Evolutionary conservation across 2,329 filamentous ascomycete species (phyloP).

Genomic region (Ophiostoma angusticollis): DNA sequence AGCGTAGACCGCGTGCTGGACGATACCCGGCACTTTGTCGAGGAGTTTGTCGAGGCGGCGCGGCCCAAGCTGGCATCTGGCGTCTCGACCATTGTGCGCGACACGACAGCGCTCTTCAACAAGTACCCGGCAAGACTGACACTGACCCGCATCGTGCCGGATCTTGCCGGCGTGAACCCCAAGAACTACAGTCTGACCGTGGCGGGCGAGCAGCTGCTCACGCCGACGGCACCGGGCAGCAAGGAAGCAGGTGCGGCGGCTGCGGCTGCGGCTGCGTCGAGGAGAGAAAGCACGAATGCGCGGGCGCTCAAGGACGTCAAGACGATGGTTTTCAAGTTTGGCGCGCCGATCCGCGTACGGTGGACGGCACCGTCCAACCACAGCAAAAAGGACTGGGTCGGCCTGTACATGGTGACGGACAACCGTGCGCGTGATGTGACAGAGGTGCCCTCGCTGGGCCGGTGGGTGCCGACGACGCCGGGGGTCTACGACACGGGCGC

Average conservation of each 20-base stretch:
- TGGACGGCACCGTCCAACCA: constrained; percentile 87
- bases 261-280: background rate
- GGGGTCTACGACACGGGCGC: constrained; percentile 64
- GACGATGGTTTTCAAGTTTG: constrained; percentile 75
- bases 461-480: constrained; percentile 73
- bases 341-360: constrained; percentile 73
- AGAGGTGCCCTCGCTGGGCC: constrained; percentile 69
- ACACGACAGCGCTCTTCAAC: constrained; percentile 79
- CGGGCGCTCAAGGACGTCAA: constrained; percentile 44
- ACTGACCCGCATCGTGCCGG: constrained; percentile 64
- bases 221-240: constrained; percentile 22
- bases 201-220: constrained; percentile 39
- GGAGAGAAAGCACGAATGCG: constrained; percentile 60
- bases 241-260: background rate
- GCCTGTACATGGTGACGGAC: constrained; percentile 90
- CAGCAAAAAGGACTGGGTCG: constrained; percentile 87
- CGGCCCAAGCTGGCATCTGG: constrained; percentile 76
- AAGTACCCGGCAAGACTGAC: constrained; percentile 78
- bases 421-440: constrained; percentile 78
- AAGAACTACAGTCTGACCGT: constrained; percentile 70
- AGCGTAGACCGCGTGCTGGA: constrained; percentile 80
- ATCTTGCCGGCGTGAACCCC: constrained; percentile 66
- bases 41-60: constrained; percentile 77
- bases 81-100: constrained; percentile 74
- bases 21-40: constrained; percentile 76